Conservation (phyloP, 306 rosid genomes). For the Quercus variabilis region DNA sequence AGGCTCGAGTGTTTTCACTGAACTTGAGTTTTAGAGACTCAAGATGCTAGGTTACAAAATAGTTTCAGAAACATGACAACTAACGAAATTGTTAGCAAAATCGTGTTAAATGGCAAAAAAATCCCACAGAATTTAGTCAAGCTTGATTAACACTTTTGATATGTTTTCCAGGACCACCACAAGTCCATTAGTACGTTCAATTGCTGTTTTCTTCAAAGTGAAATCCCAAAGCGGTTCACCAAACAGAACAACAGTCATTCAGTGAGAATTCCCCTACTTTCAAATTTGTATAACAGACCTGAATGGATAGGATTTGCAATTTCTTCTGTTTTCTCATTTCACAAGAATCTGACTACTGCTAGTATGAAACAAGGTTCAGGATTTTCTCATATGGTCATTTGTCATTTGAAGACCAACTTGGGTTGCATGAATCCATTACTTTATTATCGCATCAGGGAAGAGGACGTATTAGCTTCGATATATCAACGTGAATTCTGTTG, state of each 20-base stretch:
- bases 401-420: not conserved
- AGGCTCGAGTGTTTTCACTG: accelerated
- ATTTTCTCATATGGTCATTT: not conserved
- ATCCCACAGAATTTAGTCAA: accelerated
- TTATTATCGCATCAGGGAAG: not conserved
- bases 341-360: not conserved
- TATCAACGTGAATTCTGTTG: not conserved
- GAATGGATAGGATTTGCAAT: not conserved
- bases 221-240: not conserved
- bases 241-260: not conserved
- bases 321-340: not conserved
- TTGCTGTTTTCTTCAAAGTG: not conserved
- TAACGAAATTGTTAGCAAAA: no score
- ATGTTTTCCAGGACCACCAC: not conserved
- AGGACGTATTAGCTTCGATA: not conserved
- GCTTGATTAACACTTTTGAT: not conserved
- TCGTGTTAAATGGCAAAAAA: no score
- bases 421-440: not conserved
- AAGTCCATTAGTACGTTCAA: not conserved
- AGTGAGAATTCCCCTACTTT: not conserved
- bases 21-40: no score
- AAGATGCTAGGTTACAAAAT: no score
- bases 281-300: not conserved
- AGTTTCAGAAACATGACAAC: no score
- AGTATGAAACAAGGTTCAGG: not conserved